Base-by-base conservation (phyloP, 148 eudicot genomes). In the Vaccinium vitisidaea region DNA sequence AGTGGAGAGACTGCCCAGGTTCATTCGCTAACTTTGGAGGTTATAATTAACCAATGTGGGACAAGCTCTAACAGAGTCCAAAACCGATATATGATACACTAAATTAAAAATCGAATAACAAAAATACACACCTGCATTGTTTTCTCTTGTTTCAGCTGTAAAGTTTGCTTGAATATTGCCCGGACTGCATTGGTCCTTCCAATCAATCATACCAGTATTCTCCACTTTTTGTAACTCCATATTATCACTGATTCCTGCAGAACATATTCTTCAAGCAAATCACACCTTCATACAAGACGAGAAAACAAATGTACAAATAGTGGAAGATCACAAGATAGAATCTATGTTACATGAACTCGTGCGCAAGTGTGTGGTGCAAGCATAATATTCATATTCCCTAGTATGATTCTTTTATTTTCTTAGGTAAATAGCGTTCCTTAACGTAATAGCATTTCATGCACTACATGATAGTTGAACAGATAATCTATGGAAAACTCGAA, bases 241-340 rank as follows among this genome's bases (percentile, higher is more conserved):
- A 30, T 84, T 61, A 21, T 79, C 70, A 75, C 80, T 15, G 30
- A 67, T 50, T 39, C 83, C 91, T 89, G 88, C 8, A 32, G 27
- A 48, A 61, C 56, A 50, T n/a, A 15, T 48, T n/a, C 55, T 14
- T 48, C 43, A n/a, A 50, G 61, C 32, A 75, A 55, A 36, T 18
- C 23, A 18, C 7, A 8, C 16, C 39, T 59, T 46, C 52, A 81
- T 30, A 30, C 9, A 70, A 25, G 54, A 82, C 48, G 58, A 70
- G 6, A 71, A 16, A 61, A 36, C 11, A 25, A 23, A 43, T 49
- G 61, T 58, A 69, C 30, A 32, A 80, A 85, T 18, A 36, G 50
- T 39, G 9, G 30, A 63, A 23, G 30, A 50, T 76, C 55, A n/a
- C 11, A 48, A 19, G 55, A 21, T 1, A 23, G 25, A 52, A 53